Conservation (phyloP, 306 rosid genomes). For the Sesbania bispinosa region DNA sequence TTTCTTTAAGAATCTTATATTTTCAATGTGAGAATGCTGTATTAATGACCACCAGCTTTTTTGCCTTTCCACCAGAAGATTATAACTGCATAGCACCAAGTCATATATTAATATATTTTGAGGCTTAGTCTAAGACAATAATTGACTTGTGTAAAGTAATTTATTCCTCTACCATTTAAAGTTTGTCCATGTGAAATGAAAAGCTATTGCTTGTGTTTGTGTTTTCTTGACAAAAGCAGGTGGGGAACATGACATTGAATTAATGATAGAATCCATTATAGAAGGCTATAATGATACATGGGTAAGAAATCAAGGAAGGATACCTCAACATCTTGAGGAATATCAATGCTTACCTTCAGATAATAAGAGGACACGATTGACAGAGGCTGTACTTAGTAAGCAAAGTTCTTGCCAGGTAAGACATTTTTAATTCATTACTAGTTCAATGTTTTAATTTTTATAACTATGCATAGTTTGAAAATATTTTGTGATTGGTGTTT, state of each 20-base stretch:
- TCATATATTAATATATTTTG: too few species aligned
- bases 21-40: neutral
- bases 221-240: conserved; percentile 38
- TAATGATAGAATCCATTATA: conserved; percentile 52
- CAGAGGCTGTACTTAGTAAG: conserved; percentile 50
- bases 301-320: conserved; percentile 34
- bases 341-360: conserved; percentile 27
- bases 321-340: conserved; percentile 31
- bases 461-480: neutral
- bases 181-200: neutral
- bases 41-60: neutral
- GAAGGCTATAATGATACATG: conserved; percentile 62
- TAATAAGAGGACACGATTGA: conserved; percentile 47
- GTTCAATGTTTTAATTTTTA: conserved; percentile 6
- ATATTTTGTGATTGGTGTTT: neutral
- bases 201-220: neutral
- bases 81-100: neutral
- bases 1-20: neutral
- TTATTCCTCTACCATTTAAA: neutral
- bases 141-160: neutral
- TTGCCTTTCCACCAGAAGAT: neutral
- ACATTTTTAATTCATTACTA: neutral
- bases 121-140: neutral
- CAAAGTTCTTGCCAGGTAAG: conserved; percentile 67
- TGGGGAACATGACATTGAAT: conserved; percentile 49